phyloP scores from a whole-genome alignment of 2,329 filamentous ascomycete genomes.

The Colletotrichum lindemuthianum region DNA sequence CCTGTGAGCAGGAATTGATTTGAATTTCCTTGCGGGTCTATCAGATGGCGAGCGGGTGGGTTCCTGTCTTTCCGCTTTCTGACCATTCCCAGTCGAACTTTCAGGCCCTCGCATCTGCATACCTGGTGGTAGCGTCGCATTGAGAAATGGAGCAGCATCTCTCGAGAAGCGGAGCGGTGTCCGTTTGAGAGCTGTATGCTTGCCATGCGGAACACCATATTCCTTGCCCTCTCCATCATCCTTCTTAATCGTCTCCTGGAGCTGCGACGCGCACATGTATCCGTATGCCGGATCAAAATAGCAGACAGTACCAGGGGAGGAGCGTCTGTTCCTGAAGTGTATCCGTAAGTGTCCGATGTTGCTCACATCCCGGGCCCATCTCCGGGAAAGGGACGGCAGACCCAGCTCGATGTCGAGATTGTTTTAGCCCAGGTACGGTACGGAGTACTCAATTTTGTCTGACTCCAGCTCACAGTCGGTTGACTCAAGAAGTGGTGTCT shows the following conservation, averaged over 20 bases:
- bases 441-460: not conserved
- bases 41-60: slow-evolving; percentile 23
- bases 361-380: slow-evolving; percentile 7
- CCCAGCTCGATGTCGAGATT: slow-evolving; percentile 1
- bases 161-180: slow-evolving; percentile 23
- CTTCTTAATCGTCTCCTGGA: slow-evolving; percentile 1
- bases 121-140: slow-evolving; percentile 23
- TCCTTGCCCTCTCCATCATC: not conserved
- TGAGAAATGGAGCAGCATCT: slow-evolving; percentile 24
- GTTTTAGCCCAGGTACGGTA: not conserved
- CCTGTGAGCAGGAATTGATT: slow-evolving; percentile 35
- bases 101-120: slow-evolving; percentile 2
- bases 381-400: slow-evolving; percentile 10
- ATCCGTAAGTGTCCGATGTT: slow-evolving; percentile 1
- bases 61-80: slow-evolving; percentile 18
- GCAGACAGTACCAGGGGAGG: slow-evolving; percentile 16
- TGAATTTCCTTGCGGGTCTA: slow-evolving; percentile 31
- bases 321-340: slow-evolving; percentile 10
- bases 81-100: slow-evolving; percentile 1
- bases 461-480: slow-evolving; percentile 5
- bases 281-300: slow-evolving; percentile 14
- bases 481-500: slow-evolving; percentile 6
- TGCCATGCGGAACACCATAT: slow-evolving; percentile 21
- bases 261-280: not conserved
- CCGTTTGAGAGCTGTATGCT: slow-evolving; percentile 18